Percentiles rank a stretch among this genome's conserved stretches.
These are phyloP conservation scores for Pisolithus tinctorius DNA, from an alignment of 768 basidiomycete species.

Conservation along the genomic window DNA sequence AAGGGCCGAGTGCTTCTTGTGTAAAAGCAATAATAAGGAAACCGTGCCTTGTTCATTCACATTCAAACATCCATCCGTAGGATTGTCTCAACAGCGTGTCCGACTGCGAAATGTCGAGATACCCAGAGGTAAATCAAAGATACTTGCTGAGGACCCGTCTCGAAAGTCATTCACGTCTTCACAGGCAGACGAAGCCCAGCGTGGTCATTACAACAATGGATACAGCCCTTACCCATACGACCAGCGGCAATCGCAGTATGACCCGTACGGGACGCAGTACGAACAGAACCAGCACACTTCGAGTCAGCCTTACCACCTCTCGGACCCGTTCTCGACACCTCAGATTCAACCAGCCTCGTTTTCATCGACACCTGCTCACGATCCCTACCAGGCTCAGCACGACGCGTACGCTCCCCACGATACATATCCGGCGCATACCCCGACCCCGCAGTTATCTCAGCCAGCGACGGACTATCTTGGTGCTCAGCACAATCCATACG, in stretches of 20 bases:
- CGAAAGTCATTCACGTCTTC: constrained; percentile 1
- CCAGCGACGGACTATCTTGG: constrained; percentile 9
- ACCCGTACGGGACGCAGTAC: constrained; percentile 24
- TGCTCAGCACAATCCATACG: constrained; percentile 18
- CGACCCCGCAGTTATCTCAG: constrained; percentile 19
- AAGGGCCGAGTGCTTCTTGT: too few relatives aligned
- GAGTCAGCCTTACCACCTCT: constrained; percentile 30
- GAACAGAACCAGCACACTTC: constrained; percentile 24
- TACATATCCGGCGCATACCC: constrained; percentile 15
- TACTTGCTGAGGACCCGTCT: not conserved
- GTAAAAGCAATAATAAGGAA: too few relatives aligned
- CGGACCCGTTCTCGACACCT: constrained; percentile 33
- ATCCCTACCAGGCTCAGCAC: constrained; percentile 21
- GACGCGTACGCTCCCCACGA: constrained; percentile 15
- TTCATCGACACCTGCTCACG: constrained; percentile 13
- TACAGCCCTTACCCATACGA: constrained; percentile 50
- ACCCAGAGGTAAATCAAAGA: constrained; percentile 30
- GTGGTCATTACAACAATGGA: constrained; percentile 60
- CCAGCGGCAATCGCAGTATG: constrained; percentile 27
- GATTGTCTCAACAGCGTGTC: not conserved
- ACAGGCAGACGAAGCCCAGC: constrained; percentile 61
- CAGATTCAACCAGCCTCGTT: constrained; percentile 16
- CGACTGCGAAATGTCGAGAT: constrained; percentile 31
- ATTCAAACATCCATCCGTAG: too few relatives aligned
- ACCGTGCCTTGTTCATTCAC: too few relatives aligned